Evolutionary conservation across 352 stramenopile species (phyloP), one percentile per base, ranked within the genome.

Genomic region (Elongisporangium undulatum): DNA sequence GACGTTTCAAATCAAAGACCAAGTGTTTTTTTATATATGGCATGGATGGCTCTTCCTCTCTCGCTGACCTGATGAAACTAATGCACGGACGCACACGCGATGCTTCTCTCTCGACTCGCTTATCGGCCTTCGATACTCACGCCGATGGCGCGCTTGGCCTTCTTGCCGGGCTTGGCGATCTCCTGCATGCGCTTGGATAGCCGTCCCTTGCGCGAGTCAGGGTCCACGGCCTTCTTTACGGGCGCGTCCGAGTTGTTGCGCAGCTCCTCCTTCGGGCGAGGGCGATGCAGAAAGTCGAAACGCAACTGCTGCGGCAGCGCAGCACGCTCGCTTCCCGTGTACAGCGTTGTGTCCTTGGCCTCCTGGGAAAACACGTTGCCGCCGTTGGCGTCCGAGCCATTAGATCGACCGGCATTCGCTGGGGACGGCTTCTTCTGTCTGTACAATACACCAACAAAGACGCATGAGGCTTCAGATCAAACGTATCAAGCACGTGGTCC

Each of bases 151-250:
- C 85, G 81, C 69, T 93, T 94, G 53, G 56, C 77, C 66, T 93
- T 92, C 61, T 75, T 89, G 26, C 83, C 82, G 0, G 87, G 87
- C 41, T 75, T 75, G 16, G 85, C 87, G 58, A 95, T 94, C 49
- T 91, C 80, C 59, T 91, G 80, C 87, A 95, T 95, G 22, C 83
- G 79, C 76, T 94, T 94, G n/a, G 68, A 26, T n/a, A 95, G 67
- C 6, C 83, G 82, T n/a, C 70, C 72, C 67, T 95, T 95, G 23
- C 85, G 82, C 29, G 84, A 87, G 58, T 95, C 87, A 7, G 71
- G 67, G 24, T 95, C 85, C 7, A 71, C 64, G 7, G 34, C 12
- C 23, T 94, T 94, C 59, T 84, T 84, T 20, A 74, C 57, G 22
- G 75, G 67, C 13, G 77, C 61, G n/a, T 74, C 64, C 58, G 80